Evolutionary conservation across 495 filamentous ascomycete genomes (phyloP).

Genomic region (Choiromyces venosus): DNA sequence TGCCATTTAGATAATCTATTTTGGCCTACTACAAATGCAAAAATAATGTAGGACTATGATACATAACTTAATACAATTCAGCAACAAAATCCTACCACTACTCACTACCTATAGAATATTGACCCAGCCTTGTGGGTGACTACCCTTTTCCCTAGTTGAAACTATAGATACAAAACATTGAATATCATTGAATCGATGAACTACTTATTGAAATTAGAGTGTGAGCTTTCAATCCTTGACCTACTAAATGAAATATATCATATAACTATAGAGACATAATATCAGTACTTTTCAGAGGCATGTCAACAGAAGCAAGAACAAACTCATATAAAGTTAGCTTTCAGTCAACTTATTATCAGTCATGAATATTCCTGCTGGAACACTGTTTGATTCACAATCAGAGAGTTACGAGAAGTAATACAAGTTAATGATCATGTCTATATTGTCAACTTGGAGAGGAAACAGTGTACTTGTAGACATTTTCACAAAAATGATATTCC

Average conservation of each 20-base stretch:
- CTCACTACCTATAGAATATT: not conserved
- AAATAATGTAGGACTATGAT: not conserved
- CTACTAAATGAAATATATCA: slow-evolving; percentile 14
- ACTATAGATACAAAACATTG: slow-evolving; percentile 10
- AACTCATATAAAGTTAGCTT: too few relatives aligned
- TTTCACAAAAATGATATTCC: too few relatives aligned
- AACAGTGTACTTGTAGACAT: too few relatives aligned
- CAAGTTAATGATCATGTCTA: too few relatives aligned
- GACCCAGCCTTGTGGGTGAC: slow-evolving; percentile 7
- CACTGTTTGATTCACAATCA: too few relatives aligned
- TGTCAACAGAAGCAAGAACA: too few relatives aligned
- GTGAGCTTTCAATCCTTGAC: slow-evolving; percentile 6
- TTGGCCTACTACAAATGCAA: slow-evolving; percentile 10
- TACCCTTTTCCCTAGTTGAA: slow-evolving; percentile 3
- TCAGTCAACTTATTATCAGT: too few relatives aligned
- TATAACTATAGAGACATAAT: not conserved
- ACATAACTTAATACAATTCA: not conserved
- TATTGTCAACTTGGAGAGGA: too few relatives aligned
- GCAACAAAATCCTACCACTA: not conserved
- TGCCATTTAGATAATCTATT: not conserved
- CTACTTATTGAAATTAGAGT: not conserved
- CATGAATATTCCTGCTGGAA: too few relatives aligned
- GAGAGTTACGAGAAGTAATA: too few relatives aligned
- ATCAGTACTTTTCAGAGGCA: not conserved
- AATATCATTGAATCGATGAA: slow-evolving; percentile 15